Evolutionary conservation across 345 rosid species (phyloP).

Genomic region (Stellera chamaejasme): DNA sequence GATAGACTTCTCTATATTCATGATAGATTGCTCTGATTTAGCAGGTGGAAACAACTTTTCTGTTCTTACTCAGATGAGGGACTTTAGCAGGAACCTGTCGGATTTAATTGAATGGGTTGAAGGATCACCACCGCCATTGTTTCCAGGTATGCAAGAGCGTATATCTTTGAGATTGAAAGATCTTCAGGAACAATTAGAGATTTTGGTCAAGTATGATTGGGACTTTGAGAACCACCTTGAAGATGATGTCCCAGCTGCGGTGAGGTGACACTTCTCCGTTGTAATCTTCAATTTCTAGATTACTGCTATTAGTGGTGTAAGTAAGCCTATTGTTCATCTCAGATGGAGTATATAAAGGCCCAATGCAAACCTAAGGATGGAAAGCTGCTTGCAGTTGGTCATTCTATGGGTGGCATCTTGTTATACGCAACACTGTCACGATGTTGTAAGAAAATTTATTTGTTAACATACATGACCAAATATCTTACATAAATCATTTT

Average conservation of each 20-base stretch:
- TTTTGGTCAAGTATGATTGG: constrained; percentile 65
- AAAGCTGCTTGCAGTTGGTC: constrained; percentile 77
- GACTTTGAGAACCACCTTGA: constrained; percentile 82
- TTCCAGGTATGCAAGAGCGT: constrained; percentile 28
- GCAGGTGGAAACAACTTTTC: constrained; percentile 15
- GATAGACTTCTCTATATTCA: too few species aligned
- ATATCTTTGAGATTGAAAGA: constrained; percentile 38
- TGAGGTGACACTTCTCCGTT: constrained; percentile 54
- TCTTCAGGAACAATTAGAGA: constrained; percentile 47
- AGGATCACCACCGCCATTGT: constrained; percentile 14
- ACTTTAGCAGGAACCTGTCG: constrained; percentile 19
- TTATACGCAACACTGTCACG: constrained; percentile 68
- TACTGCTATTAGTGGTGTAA: background rate
- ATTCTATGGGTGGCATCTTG: constrained; percentile 96
- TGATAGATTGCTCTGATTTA: constrained; percentile 9
- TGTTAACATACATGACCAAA: background rate
- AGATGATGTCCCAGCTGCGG: constrained; percentile 89
- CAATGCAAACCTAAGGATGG: constrained; percentile 58
- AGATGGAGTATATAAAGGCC: constrained; percentile 76
- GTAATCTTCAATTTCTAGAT: constrained; percentile 2
- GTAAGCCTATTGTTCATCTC: constrained; percentile 7
- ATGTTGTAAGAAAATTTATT: constrained; percentile 36
- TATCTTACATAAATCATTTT: too few species aligned
- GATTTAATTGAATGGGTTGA: constrained; percentile 23
- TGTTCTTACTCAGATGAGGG: constrained; percentile 22